Conservation (phyloP, 805 yeast genomes). For the Schwanniomyces polymorphus region DNA sequence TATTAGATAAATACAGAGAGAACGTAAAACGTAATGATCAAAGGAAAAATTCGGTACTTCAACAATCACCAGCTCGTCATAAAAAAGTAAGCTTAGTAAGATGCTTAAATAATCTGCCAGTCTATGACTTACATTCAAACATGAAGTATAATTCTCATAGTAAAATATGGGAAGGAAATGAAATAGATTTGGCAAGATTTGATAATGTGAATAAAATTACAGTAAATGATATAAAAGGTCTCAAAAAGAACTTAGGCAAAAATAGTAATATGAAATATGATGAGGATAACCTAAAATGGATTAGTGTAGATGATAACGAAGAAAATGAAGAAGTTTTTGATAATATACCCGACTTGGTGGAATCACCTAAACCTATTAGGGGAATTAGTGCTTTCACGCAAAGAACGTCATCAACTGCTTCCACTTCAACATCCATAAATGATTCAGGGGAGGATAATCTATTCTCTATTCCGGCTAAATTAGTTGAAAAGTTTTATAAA, state of each 20-base stretch:
- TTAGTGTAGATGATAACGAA: conserved; percentile 35
- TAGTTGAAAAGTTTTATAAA: conserved; percentile 29
- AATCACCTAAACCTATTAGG: conserved; percentile 10
- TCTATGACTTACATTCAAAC: conserved; percentile 15
- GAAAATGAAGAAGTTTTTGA: conserved; percentile 47
- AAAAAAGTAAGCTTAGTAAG: conserved; percentile 30
- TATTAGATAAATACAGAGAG: conserved; percentile 33
- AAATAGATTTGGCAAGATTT: conserved; percentile 53
- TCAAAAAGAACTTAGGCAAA: conserved; percentile 9
- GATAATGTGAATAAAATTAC: conserved; percentile 41
- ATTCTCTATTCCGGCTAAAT: conserved; percentile 23
- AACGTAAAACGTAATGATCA: conserved; percentile 9
- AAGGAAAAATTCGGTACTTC: not conserved
- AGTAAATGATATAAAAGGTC: conserved; percentile 20
- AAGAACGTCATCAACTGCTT: conserved; percentile 31
- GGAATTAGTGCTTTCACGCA: conserved; percentile 40
- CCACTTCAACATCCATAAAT: conserved; percentile 15
- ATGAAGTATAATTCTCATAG: conserved; percentile 57
- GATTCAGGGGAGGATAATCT: conserved; percentile 18
- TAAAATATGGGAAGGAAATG: conserved; percentile 66
- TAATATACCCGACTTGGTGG: conserved; percentile 47
- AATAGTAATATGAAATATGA: conserved; percentile 58
- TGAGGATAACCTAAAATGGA: conserved; percentile 57
- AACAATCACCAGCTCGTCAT: conserved; percentile 12
- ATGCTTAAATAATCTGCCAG: conserved; percentile 22